Conservation (phyloP, 768 basidiomycete genomes). For the Collybia nuda region DNA sequence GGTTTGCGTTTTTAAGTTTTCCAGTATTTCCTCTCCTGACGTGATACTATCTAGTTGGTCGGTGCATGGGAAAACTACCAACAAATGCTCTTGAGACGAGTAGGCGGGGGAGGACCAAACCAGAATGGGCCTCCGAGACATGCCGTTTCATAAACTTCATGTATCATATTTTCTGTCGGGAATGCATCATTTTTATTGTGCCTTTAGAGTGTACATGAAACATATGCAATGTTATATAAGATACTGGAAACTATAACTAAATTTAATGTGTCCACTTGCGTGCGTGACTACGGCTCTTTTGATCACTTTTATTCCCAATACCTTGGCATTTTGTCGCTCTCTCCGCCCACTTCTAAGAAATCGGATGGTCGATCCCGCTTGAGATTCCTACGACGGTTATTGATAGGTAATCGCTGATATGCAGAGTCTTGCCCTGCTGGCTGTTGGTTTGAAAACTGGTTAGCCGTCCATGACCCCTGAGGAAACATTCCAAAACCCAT, state of each 20-base stretch:
- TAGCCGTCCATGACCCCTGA: constrained; percentile 38
- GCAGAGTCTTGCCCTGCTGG: constrained; percentile 73
- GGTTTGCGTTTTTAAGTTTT: constrained; percentile 36
- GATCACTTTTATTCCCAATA: constrained; percentile 67
- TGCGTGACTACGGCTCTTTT: neutral
- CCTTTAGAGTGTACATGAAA: constrained; percentile 4
- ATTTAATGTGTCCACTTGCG: neutral
- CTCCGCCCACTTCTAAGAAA: constrained; percentile 73
- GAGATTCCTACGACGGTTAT: constrained; percentile 73
- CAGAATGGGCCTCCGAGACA: constrained; percentile 12
- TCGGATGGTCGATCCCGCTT: constrained; percentile 85
- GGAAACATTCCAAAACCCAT: constrained; percentile 37
- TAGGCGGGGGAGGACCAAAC: constrained; percentile 17
- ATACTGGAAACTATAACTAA: no score
- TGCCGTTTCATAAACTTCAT: constrained; percentile 3
- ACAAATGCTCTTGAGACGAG: constrained; percentile 50
- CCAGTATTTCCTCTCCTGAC: neutral
- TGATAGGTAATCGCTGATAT: constrained; percentile 83
- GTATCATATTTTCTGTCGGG: neutral
- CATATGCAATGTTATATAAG: neutral
- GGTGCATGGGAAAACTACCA: constrained; percentile 82
- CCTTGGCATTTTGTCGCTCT: constrained; percentile 62
- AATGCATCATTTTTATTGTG: constrained; percentile 11
- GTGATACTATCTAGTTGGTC: constrained; percentile 53
- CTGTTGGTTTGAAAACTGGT: constrained; percentile 63